Percentiles rank a stretch among this genome's conserved stretches.
phyloP scores from a whole-genome alignment of 257 asterid species.

The Sherardia arvensis region DNA sequence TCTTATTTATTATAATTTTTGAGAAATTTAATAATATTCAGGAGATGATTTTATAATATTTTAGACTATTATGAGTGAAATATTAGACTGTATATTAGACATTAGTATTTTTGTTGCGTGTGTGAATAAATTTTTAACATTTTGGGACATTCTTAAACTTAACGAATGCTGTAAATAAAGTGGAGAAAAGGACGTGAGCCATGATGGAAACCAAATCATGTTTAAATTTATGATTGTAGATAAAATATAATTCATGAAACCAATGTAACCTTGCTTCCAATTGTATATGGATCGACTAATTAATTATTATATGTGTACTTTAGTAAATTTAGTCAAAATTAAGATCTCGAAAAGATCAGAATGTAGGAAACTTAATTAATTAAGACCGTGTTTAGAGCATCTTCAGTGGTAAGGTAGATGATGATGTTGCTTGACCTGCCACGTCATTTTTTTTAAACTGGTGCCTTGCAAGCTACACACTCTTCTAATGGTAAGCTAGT shows the following conservation, averaged over 20 bases:
- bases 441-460: no score
- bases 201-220: conserved; percentile 10
- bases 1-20: no score
- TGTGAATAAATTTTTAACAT: neutral
- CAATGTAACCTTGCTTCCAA: neutral
- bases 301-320: neutral
- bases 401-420: no score
- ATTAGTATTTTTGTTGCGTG: neutral
- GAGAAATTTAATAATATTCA: no score
- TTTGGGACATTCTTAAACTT: conserved; percentile 8
- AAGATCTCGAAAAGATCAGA: neutral
- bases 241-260: neutral
- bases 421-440: no score
- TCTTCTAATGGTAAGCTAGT: no score
- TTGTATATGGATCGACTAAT: neutral
- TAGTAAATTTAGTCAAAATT: neutral
- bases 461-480: no score
- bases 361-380: neutral
- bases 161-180: conserved; percentile 3
- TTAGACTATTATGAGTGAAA: no score
- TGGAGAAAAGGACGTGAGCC: conserved; percentile 4
- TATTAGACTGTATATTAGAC: no score
- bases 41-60: no score
- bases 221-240: neutral
- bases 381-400: neutral